Evolutionary conservation across 441 rosid species (phyloP).

Genomic region (Euphorbia celastroides): DNA sequence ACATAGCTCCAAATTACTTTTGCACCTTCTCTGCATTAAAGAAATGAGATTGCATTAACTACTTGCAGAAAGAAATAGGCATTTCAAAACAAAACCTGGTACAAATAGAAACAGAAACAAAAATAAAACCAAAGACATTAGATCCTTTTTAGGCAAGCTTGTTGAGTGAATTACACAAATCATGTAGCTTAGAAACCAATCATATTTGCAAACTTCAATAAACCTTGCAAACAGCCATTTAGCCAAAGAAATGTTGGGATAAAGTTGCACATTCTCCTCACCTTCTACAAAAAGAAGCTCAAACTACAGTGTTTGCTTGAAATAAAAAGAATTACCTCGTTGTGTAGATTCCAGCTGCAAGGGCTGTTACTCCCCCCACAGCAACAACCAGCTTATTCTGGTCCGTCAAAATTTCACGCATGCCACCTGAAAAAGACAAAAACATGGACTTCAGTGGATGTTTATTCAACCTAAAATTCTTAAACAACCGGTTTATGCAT

Average conservation of each 20-base stretch:
- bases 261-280: constrained; percentile 5
- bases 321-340: constrained; percentile 50
- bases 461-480: constrained; percentile 5
- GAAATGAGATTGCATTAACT: constrained; percentile 4
- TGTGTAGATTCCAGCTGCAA: constrained; percentile 94
- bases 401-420: constrained; percentile 85
- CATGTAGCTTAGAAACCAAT: too few relatives aligned
- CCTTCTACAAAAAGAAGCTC: background rate
- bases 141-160: too few relatives aligned
- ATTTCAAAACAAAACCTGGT: background rate
- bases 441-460: constrained; percentile 12
- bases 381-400: constrained; percentile 88
- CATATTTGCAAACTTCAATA: constrained; percentile 1
- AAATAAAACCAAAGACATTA: too few relatives aligned
- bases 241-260: background rate
- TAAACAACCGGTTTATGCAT: background rate
- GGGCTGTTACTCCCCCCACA: constrained; percentile 96
- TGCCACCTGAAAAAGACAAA: constrained; percentile 53
- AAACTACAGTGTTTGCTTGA: background rate
- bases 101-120: background rate
- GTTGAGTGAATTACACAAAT: too few relatives aligned
- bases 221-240: background rate
- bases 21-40: constrained; percentile 81
- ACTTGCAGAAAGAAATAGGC: background rate
- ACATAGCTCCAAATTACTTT: constrained; percentile 96